A percentile compares a stretch with the other conserved stretches of the same genome.
These are phyloP conservation scores for Sporisorium exsertum DNA, from an alignment of 1,284 basidiomycete species.

Conservation along the genomic window DNA sequence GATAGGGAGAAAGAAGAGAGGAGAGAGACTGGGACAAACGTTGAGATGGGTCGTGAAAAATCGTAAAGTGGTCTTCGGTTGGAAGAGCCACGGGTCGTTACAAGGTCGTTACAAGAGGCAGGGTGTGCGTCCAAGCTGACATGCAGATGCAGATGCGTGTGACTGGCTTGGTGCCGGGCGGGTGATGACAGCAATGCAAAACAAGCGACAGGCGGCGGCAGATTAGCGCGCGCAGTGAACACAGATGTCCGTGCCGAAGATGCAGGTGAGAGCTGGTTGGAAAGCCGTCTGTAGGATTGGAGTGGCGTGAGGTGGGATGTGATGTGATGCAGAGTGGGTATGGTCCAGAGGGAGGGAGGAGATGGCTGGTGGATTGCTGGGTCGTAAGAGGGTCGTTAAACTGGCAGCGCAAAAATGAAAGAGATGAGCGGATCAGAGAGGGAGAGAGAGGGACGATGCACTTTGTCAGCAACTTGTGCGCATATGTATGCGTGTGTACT, in stretches of 20 bases:
- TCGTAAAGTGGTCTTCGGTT: slow-evolving; percentile 11
- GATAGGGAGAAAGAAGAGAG: not conserved
- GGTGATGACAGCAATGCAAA: slow-evolving; percentile 5
- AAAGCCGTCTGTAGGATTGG: slow-evolving; percentile 14
- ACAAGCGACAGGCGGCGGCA: slow-evolving; percentile 7
- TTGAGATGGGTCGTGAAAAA: slow-evolving; percentile 22
- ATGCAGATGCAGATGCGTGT: slow-evolving; percentile 32
- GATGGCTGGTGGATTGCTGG: slow-evolving; percentile 15
- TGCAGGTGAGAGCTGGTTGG: slow-evolving; percentile 16
- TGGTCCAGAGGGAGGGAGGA: not conserved
- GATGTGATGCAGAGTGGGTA: slow-evolving; percentile 14
- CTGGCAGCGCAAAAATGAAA: slow-evolving; percentile 17
- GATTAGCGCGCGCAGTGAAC: slow-evolving; percentile 25
- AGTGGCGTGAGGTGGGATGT: slow-evolving; percentile 37
- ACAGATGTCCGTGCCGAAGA: slow-evolving; percentile 26
- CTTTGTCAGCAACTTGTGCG: slow-evolving; percentile 15
- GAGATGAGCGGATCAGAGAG: slow-evolving; percentile 10
- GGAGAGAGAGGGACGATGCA: not conserved
- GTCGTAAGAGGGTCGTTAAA: slow-evolving; percentile 47
- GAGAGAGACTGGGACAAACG: not conserved
- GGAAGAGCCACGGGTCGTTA: slow-evolving; percentile 37
- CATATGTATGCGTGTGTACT: not conserved
- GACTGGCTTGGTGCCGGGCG: slow-evolving; percentile 4
- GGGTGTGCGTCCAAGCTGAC: slow-evolving; percentile 23
- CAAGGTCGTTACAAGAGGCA: slow-evolving; percentile 37